Evolutionary conservation across 805 yeast genomes (phyloP).

Genomic region (Saccharomycopsis selenospora): DNA sequence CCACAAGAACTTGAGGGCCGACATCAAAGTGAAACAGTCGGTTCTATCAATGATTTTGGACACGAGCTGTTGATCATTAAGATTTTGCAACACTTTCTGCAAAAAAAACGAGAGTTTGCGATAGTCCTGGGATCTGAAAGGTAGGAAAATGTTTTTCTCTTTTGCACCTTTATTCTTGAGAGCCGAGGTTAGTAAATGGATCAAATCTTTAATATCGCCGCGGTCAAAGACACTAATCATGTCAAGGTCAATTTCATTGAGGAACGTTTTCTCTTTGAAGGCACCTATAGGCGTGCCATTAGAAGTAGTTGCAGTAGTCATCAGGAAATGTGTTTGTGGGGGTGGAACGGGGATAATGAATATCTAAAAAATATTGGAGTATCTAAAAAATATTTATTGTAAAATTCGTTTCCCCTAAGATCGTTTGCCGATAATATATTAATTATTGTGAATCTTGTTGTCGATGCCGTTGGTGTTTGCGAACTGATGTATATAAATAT

Average conservation of each 20-base stretch:
- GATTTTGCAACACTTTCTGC: constrained; percentile 40
- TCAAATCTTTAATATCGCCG: constrained; percentile 56
- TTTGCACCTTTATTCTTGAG: constrained; percentile 63
- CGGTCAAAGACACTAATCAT: constrained; percentile 43
- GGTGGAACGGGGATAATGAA: no score
- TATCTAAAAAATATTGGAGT: background rate
- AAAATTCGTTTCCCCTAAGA: no score
- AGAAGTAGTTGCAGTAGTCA: background rate
- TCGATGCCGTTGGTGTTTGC: background rate
- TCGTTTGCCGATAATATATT: no score
- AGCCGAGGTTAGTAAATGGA: constrained; percentile 66
- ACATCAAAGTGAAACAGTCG: constrained; percentile 64
- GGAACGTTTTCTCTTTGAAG: constrained; percentile 17
- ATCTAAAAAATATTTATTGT: no score
- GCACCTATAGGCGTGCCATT: background rate
- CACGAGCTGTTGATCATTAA: constrained; percentile 23
- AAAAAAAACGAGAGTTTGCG: constrained; percentile 51
- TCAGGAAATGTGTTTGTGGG: background rate
- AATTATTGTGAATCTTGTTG: background rate
- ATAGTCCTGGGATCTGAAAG: constrained; percentile 69
- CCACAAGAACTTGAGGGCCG: constrained; percentile 81
- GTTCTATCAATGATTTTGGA: constrained; percentile 40
- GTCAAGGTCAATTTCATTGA: constrained; percentile 20
- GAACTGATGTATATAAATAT: background rate
- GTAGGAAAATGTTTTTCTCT: constrained; percentile 67